Evolutionary conservation across 2,329 filamentous ascomycete species (phyloP).

Genomic region (Colletotrichum lini): DNA sequence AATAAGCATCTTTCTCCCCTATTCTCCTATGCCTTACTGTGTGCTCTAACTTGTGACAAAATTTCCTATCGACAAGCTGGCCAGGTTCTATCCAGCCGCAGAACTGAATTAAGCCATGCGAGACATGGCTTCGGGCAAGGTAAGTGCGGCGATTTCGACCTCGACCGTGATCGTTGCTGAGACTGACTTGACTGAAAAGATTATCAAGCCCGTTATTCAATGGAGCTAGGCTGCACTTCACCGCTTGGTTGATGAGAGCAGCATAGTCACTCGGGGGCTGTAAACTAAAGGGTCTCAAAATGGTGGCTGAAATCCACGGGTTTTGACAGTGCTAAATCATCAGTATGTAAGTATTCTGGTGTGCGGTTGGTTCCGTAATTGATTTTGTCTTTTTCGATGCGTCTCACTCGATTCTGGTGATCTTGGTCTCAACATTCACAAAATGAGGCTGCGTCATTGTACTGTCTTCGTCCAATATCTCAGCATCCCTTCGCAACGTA

Average conservation of each 20-base stretch:
- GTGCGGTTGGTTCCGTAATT: too few species aligned
- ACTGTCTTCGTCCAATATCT: neutral
- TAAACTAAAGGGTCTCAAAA: neutral
- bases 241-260: too few species aligned
- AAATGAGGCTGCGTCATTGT: neutral
- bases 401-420: neutral
- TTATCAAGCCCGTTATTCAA: conserved; percentile 32
- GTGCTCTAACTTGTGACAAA: too few species aligned
- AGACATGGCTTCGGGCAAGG: conserved; percentile 29
- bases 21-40: too few species aligned
- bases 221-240: neutral
- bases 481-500: neutral
- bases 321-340: too few species aligned
- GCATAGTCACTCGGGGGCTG: neutral
- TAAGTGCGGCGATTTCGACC: neutral
- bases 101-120: conserved; percentile 34
- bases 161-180: neutral
- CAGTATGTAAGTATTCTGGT: neutral
- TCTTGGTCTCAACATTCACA: too few species aligned
- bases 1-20: too few species aligned
- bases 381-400: neutral
- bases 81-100: conserved; percentile 10
- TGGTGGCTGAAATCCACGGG: too few species aligned
- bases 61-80: conserved; percentile 28
- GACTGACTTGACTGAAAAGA: neutral